phyloP scores from a whole-genome alignment of 2,329 filamentous ascomycete species.

The Pseudogymnoascus sp. region DNA sequence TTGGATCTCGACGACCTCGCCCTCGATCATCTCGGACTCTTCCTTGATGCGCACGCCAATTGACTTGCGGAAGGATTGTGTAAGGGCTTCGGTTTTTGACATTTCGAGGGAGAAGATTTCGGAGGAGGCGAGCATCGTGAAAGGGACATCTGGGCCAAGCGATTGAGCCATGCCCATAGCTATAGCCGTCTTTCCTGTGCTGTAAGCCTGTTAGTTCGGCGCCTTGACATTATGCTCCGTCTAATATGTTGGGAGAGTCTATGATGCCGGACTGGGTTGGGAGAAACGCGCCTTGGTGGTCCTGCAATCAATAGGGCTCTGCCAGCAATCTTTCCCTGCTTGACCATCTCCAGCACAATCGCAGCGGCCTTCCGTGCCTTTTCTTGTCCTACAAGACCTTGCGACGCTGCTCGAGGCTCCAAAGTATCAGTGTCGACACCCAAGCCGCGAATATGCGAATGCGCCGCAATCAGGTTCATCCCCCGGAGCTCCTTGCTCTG shows the following conservation, averaged over 20 bases:
- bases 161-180: conserved; percentile 99
- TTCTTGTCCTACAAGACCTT: conserved; percentile 91
- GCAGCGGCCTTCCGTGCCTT: conserved; percentile 95
- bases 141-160: conserved; percentile 85
- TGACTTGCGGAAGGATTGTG: conserved; percentile 96
- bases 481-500: conserved; percentile 94
- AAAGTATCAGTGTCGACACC: conserved; percentile 88
- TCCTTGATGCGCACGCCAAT: conserved; percentile 98
- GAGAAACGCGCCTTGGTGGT: conserved; percentile 60
- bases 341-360: conserved; percentile 96
- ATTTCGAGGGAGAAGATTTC: conserved; percentile 99
- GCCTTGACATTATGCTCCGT: neutral
- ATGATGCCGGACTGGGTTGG: neutral
- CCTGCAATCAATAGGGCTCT: conserved; percentile 90
- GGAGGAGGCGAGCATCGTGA: conserved; percentile 89
- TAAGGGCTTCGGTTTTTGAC: conserved; percentile 97
- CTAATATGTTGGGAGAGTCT: conserved; percentile 5
- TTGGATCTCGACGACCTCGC: conserved; percentile 97
- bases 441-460: conserved; percentile 94
- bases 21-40: conserved; percentile 98
- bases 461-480: conserved; percentile 93
- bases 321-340: conserved; percentile 96
- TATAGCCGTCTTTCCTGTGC: conserved; percentile 96
- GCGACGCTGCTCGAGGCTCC: conserved; percentile 74
- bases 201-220: conserved; percentile 28